phyloP scores from a whole-genome alignment of 2,329 filamentous ascomycete genomes.

The Orbilia javanica region DNA sequence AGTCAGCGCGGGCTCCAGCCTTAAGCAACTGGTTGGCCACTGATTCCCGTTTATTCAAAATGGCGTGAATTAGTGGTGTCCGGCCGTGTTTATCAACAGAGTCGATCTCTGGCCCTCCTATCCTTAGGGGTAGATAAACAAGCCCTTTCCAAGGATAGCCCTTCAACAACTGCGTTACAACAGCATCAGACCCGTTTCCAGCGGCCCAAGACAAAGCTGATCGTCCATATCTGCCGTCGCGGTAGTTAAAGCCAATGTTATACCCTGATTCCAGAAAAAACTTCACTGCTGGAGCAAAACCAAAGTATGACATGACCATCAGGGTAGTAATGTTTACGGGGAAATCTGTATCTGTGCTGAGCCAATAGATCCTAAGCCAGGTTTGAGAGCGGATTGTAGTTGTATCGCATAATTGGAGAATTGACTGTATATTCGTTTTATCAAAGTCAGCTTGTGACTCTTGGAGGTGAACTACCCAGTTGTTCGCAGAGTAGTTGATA shows the following conservation, averaged over 20 bases:
- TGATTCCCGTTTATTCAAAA: neutral
- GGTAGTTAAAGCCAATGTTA: neutral
- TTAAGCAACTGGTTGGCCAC: neutral
- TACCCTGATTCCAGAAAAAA: conserved; percentile 7
- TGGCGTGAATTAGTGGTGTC: neutral
- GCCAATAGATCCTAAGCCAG: conserved; percentile 10
- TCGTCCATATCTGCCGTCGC: conserved; percentile 14
- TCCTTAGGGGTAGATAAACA: neutral
- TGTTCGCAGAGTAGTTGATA: neutral
- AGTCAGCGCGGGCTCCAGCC: neutral
- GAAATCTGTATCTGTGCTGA: neutral
- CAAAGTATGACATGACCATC: conserved; percentile 1
- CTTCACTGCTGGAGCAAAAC: conserved; percentile 1
- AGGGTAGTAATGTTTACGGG: neutral
- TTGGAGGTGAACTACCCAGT: neutral
- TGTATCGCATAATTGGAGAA: neutral
- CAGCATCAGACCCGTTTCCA: neutral
- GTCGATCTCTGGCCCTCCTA: neutral
- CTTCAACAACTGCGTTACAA: neutral
- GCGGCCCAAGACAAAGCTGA: conserved; percentile 50
- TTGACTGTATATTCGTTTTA: neutral
- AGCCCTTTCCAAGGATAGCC: neutral
- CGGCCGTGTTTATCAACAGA: neutral
- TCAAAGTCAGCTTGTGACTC: neutral
- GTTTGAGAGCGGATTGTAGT: neutral